Evolutionary conservation across 202 grass and related monocot species (phyloP), one percentile per base, ranked within the genome.

Genomic region (Eragrostis tef): DNA sequence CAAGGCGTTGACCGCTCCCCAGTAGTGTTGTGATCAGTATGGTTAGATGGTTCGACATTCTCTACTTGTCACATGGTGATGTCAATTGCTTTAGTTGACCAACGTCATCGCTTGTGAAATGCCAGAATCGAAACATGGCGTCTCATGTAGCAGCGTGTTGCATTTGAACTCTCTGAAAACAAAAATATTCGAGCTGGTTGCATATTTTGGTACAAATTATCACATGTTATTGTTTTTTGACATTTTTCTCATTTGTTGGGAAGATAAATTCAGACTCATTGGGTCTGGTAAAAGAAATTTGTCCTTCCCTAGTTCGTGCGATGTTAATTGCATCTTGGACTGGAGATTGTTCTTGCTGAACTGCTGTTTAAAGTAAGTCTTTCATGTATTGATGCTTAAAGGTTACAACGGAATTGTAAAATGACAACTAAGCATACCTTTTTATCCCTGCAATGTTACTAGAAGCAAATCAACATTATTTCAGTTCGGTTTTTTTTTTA

Each of bases 1-100:
- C 1, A 98, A 98, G 77, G 88, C 78, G 65, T 68, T 91, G 34
- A 74, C 96, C 0, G 83, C 90, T 50, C 83, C 90, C 17, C 85
- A 90, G 79, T 83, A 86, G 78, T 73, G 19, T 22, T 58, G 7
- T 73, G 11, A 67, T 42, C n/a, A 27, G 48, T 60, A 47, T 4
- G 24, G 11, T 72, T 46, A 54, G 3, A 9, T 86, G 22, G 24
- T 47, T 63, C 20, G 73, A 46, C 52, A 47, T 77, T 60, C 41
- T 26, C 25, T 58, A 46, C 26, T 34, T 71, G 14, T 13, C 31
- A 20, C 25, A 39, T 21, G 48, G 31, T 74, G 20, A 67, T 79
- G 83, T 79, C 87, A 86, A 86, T 86, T 78, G 13, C 49, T 53
- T 54, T 72, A 67, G 83, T 86, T 89, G 83, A 89, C 87, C 19